Evolutionary conservation across 352 stramenopile genomes (phyloP), one percentile per base, ranked within the genome.

Genomic region (Phytophthora citrophthora): DNA sequence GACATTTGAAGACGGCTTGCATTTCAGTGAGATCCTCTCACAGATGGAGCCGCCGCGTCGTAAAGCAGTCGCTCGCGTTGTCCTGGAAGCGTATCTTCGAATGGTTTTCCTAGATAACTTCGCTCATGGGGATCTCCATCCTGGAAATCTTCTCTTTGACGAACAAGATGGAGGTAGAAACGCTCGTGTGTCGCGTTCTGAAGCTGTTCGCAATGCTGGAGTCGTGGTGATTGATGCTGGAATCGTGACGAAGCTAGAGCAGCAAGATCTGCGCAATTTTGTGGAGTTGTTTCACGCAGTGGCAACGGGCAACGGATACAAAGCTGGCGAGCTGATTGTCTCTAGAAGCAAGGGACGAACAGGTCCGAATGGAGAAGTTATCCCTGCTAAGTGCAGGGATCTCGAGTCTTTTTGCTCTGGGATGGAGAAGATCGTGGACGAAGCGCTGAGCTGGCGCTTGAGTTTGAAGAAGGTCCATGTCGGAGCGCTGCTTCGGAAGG

Each of bases 51-150:
- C 57, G 0, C 77, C 76, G 12, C 72, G 79, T 12, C 80, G 81
- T 23, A 89, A 91, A 56, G 77, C 72, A 2, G 74, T 96, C 3
- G 89, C 86, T 8, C 82, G 72, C 1, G 77, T 96, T 16, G 86
- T 94, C n/a, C 72, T 97, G 2, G 85, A 96, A 63, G 76, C 87
- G 8, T 97, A 95, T 61, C 65, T 97, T 12, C 88, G 91, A 38
- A 99, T 99, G 96, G 91, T 98, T 0, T 98, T 99, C 46, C 74
- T 97, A 8, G 90, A 99, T 69, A 98, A 98, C 59, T 99, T 98
- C 72, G 86, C 94, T 11, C 91, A 98, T 51, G 88, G 89, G 34
- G 93, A 98, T 68, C 64, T 98, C n/a, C 94, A 98, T 64, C 91
- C 91, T 43, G 94, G 94, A 32, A 98, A 97, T 62, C 71, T 97